Conservation (phyloP, 148 eudicot species). For the Limonium bicolor region DNA sequence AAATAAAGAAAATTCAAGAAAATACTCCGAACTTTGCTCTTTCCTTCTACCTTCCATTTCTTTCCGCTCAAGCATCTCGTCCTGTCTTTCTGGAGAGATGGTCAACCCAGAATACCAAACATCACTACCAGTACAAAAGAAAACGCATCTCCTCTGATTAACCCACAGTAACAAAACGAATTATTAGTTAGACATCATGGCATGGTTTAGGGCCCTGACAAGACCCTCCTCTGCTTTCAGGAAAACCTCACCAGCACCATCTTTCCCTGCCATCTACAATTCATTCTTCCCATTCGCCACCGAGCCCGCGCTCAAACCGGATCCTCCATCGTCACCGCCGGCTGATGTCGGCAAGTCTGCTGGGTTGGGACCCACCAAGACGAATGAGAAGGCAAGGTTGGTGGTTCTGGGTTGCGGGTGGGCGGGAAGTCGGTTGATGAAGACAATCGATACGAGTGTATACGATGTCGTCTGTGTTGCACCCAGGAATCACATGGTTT, state of each 20-base stretch:
- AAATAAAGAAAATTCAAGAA: too few relatives aligned
- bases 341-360: not conserved
- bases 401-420: constrained; percentile 88
- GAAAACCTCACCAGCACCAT: not conserved
- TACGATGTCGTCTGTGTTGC: constrained; percentile 87
- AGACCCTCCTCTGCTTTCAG: constrained; percentile 1
- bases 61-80: too few relatives aligned
- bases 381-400: constrained; percentile 69
- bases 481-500: constrained; percentile 91
- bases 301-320: not conserved
- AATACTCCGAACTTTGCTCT: too few relatives aligned
- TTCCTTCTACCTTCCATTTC: too few relatives aligned
- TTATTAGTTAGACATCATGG: too few relatives aligned
- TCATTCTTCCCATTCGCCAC: too few relatives aligned
- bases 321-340: not conserved
- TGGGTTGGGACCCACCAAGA: constrained; percentile 56
- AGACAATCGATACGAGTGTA: constrained; percentile 52
- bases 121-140: too few relatives aligned
- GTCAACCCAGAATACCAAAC: too few relatives aligned
- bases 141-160: too few relatives aligned
- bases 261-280: constrained; percentile 3
- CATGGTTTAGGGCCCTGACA: constrained; percentile 2
- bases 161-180: too few relatives aligned
- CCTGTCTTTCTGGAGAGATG: too few relatives aligned
- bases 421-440: constrained; percentile 83